Conservation (phyloP, 1,139 yeast genomes). For the Schwanniomyces etchellsii region DNA sequence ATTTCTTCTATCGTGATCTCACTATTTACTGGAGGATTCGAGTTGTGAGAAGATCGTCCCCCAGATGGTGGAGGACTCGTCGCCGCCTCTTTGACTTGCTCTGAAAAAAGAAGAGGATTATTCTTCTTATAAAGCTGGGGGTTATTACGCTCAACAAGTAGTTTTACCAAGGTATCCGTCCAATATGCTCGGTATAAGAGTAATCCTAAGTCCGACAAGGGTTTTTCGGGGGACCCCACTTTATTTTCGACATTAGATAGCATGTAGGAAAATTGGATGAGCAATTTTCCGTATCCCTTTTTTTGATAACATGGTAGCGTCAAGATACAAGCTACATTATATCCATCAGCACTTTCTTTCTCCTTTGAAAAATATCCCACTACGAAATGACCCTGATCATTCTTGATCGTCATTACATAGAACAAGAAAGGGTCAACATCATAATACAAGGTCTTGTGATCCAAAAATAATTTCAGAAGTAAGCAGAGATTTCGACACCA, state of each 20-base stretch:
- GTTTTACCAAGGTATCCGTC: slow-evolving; percentile 82
- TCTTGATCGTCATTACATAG: slow-evolving; percentile 89
- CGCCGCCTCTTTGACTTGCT: slow-evolving; percentile 19
- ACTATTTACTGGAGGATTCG: slow-evolving; percentile 18
- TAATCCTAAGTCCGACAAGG: slow-evolving; percentile 88
- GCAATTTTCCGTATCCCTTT: slow-evolving; percentile 85
- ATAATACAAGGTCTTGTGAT: slow-evolving; percentile 91
- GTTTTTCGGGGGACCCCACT: slow-evolving; percentile 96
- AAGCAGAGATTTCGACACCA: slow-evolving; percentile 96
- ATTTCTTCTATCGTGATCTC: slow-evolving; percentile 93
- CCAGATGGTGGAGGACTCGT: slow-evolving; percentile 18
- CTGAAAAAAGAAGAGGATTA: slow-evolving; percentile 23
- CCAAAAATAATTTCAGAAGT: slow-evolving; percentile 80
- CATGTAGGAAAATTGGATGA: slow-evolving; percentile 91
- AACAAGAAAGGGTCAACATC: slow-evolving; percentile 97
- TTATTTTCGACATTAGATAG: slow-evolving; percentile 82
- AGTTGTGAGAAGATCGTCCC: slow-evolving; percentile 6
- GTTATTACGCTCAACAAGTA: slow-evolving; percentile 59
- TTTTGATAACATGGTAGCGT: slow-evolving; percentile 95
- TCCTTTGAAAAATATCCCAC: slow-evolving; percentile 97
- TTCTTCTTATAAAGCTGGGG: slow-evolving; percentile 36
- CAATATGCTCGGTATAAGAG: slow-evolving; percentile 92
- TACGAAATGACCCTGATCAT: slow-evolving; percentile 85
- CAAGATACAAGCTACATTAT: slow-evolving; percentile 93
- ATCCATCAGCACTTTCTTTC: slow-evolving; percentile 92